phyloP scores from a whole-genome alignment of 139 green algal species.

The Tetraselmis striata region DNA sequence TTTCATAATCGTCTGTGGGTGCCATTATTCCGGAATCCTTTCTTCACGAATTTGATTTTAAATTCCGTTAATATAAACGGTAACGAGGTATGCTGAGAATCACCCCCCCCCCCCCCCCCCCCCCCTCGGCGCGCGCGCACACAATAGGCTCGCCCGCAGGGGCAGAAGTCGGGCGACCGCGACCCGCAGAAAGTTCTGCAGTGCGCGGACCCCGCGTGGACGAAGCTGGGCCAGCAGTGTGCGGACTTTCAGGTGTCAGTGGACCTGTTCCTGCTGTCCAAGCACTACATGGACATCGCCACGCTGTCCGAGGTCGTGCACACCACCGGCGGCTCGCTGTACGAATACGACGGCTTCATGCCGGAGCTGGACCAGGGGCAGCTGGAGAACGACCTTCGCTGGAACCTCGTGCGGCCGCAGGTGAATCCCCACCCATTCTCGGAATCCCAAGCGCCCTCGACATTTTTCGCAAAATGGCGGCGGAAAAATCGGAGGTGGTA shows the following conservation, averaged over 20 bases:
- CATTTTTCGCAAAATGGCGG: too few species aligned
- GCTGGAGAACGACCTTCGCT: slow-evolving; percentile 79
- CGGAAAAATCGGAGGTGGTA: too few species aligned
- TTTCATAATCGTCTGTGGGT: too few species aligned
- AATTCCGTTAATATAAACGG: too few species aligned
- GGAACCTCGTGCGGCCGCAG: slow-evolving; percentile 64
- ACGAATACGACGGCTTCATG: slow-evolving; percentile 69
- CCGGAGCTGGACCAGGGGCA: slow-evolving; percentile 58
- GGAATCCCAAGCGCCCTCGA: too few species aligned
- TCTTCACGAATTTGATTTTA: too few species aligned
- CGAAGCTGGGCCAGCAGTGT: not conserved
- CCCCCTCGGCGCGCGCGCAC: too few species aligned
- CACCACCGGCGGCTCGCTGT: slow-evolving; percentile 64
- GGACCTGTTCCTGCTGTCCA: slow-evolving; percentile 64
- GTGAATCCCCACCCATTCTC: too few species aligned
- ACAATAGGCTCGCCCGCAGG: not conserved
- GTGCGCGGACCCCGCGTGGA: not conserved
- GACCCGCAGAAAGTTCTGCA: not conserved
- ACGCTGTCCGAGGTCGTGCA: slow-evolving; percentile 48
- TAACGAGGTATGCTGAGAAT: too few species aligned
- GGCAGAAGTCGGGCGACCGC: not conserved
- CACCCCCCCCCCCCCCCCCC: too few species aligned
- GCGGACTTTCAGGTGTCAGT: slow-evolving; percentile 41
- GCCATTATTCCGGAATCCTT: too few species aligned
- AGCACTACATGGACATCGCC: slow-evolving; percentile 66